A percentile compares a stretch with the other conserved stretches of the same genome.
Conservation (phyloP, 495 filamentous ascomycete genomes). For the Aspergillus carlsbadensis region DNA sequence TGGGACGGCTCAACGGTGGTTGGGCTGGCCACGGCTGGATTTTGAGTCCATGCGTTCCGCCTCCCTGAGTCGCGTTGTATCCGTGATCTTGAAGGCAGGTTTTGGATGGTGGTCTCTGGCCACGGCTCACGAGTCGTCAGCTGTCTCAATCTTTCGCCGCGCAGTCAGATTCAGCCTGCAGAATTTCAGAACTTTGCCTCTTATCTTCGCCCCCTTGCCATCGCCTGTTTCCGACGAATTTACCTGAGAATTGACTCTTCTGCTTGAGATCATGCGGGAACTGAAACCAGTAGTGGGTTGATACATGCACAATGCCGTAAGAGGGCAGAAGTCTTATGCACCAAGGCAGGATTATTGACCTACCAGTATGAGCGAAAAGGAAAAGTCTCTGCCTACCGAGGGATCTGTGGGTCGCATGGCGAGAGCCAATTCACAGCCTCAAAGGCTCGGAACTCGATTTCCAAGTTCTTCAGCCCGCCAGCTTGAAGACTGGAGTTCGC, state of each 20-base stretch:
- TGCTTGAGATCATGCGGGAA: background rate
- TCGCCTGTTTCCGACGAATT: background rate
- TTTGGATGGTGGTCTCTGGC: background rate
- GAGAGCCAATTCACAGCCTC: background rate
- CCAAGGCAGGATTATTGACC: background rate
- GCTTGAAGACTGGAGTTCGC: background rate
- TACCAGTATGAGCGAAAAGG: background rate
- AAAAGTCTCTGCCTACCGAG: background rate
- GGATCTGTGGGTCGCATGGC: background rate
- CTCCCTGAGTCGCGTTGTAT: background rate
- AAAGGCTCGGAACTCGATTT: background rate
- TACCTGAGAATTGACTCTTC: background rate
- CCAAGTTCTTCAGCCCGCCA: background rate
- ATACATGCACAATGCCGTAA: constrained; percentile 5
- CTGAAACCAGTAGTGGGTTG: background rate
- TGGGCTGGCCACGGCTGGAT: constrained; percentile 1
- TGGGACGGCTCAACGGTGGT: background rate
- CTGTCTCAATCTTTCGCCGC: constrained; percentile 8
- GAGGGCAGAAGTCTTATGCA: background rate
- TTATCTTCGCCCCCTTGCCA: background rate
- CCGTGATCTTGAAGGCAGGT: background rate
- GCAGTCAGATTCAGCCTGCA: background rate
- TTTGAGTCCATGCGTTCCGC: constrained; percentile 7
- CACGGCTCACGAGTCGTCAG: background rate
- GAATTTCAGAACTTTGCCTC: background rate